These are phyloP conservation scores for Penicillium sclerotigenum DNA, from an alignment of 2,329 filamentous ascomycete species.

Conservation along the genomic window DNA sequence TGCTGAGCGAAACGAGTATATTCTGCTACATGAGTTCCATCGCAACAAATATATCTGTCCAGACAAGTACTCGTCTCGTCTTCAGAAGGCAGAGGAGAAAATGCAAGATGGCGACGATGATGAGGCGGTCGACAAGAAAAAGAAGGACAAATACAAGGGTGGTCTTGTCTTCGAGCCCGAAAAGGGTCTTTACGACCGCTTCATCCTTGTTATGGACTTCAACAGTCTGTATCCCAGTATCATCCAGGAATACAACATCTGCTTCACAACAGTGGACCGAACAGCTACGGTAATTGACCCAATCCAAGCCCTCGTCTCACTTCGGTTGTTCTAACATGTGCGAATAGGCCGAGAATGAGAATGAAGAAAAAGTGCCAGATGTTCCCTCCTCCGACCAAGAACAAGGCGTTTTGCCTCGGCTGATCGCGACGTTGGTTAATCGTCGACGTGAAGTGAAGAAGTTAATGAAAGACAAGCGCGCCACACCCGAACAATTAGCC, in stretches of 20 bases:
- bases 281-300: slow-evolving; percentile 58
- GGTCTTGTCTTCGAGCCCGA: slow-evolving; percentile 98
- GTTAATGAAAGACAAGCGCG: slow-evolving; percentile 90
- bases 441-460: slow-evolving; percentile 90
- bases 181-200: slow-evolving; percentile 96
- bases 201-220: slow-evolving; percentile 99
- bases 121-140: slow-evolving; percentile 70
- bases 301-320: not conserved
- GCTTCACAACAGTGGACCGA: slow-evolving; percentile 94
- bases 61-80: slow-evolving; percentile 83
- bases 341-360: slow-evolving; percentile 55
- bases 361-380: slow-evolving; percentile 85
- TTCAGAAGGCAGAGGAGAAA: slow-evolving; percentile 70
- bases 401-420: slow-evolving; percentile 79
- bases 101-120: slow-evolving; percentile 63
- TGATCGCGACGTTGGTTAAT: slow-evolving; percentile 88
- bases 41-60: slow-evolving; percentile 97
- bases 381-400: slow-evolving; percentile 70
- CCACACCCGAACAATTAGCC: slow-evolving; percentile 79
- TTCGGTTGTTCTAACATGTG: slow-evolving; percentile 10
- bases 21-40: slow-evolving; percentile 94
- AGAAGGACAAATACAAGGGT: slow-evolving; percentile 99
- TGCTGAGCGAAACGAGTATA: slow-evolving; percentile 98
- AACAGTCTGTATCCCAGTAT: slow-evolving; percentile 98
- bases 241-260: slow-evolving; percentile 99